Conservation (phyloP, 2,329 filamentous ascomycete species). For the Dothidotthia symphoricarpi region DNA sequence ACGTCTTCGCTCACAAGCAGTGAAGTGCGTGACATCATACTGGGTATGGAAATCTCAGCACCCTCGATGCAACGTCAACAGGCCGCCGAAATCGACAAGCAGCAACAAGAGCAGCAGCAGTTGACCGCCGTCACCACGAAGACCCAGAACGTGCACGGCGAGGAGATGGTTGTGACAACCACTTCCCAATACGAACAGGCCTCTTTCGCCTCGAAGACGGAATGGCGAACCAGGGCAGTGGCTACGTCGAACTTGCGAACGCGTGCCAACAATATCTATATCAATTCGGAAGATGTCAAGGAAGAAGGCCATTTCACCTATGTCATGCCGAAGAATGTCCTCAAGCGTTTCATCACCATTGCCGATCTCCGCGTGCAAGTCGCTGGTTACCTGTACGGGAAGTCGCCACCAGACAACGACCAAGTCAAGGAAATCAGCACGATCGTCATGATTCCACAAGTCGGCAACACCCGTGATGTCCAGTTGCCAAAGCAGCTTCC, state of each 20-base stretch:
- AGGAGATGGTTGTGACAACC: conserved; percentile 97
- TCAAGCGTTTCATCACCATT: conserved; percentile 98
- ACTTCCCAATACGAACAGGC: conserved; percentile 98
- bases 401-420: conserved; percentile 88
- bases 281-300: conserved; percentile 90
- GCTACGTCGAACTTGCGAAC: conserved; percentile 94
- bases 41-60: conserved; percentile 99
- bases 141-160: conserved; percentile 94
- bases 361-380: conserved; percentile 95
- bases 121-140: conserved; percentile 96
- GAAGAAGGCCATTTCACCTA: conserved; percentile 88
- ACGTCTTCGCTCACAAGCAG: conserved; percentile 93
- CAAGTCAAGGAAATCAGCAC: conserved; percentile 96
- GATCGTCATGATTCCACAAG: conserved; percentile 96
- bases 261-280: conserved; percentile 96
- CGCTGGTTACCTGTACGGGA: conserved; percentile 91
- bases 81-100: conserved; percentile 97
- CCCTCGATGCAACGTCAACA: conserved; percentile 98
- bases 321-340: conserved; percentile 97
- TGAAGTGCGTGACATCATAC: conserved; percentile 95
- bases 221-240: conserved; percentile 96
- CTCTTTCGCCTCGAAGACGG: conserved; percentile 96
- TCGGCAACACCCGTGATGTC: conserved; percentile 87
- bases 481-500: conserved; percentile 87
- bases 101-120: conserved; percentile 94